Conservation (phyloP, 163 green algal species). For the Coccomyxa subellipsoidea region DNA sequence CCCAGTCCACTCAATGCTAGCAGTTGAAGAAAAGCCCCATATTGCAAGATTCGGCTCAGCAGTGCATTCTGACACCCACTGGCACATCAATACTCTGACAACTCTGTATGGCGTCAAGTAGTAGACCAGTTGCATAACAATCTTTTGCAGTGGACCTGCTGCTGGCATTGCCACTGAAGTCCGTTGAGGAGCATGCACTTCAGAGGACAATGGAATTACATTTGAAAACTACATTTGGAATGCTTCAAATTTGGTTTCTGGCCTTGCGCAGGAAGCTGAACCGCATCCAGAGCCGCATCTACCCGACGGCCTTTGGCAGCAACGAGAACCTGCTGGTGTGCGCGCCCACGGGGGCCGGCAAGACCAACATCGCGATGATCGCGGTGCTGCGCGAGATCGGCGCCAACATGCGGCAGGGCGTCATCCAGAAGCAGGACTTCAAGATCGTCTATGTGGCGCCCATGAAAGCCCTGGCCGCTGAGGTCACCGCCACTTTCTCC, state of each 20-base stretch:
- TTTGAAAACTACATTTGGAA: too few relatives aligned
- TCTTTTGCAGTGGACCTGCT: too few relatives aligned
- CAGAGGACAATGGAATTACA: too few relatives aligned
- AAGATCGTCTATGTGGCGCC: conserved; percentile 98
- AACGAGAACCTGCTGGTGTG: conserved; percentile 97
- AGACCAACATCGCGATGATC: conserved; percentile 99
- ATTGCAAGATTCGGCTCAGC: too few relatives aligned
- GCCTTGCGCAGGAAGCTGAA: conserved; percentile 81
- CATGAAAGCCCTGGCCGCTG: conserved; percentile 97
- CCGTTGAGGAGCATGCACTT: too few relatives aligned
- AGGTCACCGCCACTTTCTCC: conserved; percentile 86
- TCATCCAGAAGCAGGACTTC: conserved; percentile 74
- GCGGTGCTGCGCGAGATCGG: conserved; percentile 86
- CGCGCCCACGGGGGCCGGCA: conserved; percentile 90
- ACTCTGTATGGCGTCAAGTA: too few relatives aligned
- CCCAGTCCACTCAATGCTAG: too few relatives aligned
- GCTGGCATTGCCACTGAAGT: too few relatives aligned
- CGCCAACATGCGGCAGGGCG: conserved; percentile 62
- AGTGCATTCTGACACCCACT: too few relatives aligned
- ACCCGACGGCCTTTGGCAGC: conserved; percentile 67
- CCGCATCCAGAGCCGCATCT: conserved; percentile 94
- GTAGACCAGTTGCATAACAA: too few relatives aligned
- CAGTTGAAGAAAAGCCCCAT: too few relatives aligned
- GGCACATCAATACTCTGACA: too few relatives aligned
- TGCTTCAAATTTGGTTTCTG: neutral